These are phyloP conservation scores for Metschnikowia bowlesiae DNA, from an alignment of 805 yeast species.

Conservation along the genomic window DNA sequence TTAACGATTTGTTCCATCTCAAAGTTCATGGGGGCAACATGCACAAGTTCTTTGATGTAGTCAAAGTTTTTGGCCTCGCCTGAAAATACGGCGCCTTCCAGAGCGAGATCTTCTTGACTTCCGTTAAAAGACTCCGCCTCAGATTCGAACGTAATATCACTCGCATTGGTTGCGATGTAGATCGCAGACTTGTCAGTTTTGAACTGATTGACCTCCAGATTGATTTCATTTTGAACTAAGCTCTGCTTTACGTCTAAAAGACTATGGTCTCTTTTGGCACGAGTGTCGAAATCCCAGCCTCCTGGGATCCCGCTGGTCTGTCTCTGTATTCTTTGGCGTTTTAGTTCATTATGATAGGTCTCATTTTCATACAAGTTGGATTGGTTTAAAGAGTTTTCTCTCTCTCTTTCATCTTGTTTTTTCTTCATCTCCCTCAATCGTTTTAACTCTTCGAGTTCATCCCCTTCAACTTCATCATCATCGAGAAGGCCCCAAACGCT, in stretches of 20 bases:
- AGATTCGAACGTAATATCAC: conserved; percentile 30
- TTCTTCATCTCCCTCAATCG: conserved; percentile 36
- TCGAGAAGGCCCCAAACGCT: conserved; percentile 90
- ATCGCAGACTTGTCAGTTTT: conserved; percentile 20
- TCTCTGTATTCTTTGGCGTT: conserved; percentile 28
- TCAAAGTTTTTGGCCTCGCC: conserved; percentile 21
- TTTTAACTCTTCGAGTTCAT: conserved; percentile 12
- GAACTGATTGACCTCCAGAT: conserved; percentile 20
- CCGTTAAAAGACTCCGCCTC: conserved; percentile 16
- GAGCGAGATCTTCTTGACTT: conserved; percentile 11
- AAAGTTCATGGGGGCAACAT: conserved; percentile 26
- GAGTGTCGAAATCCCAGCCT: conserved; percentile 25
- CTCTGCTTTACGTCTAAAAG: conserved; percentile 28
- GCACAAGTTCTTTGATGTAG: conserved; percentile 33
- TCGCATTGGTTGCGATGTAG: conserved; percentile 24
- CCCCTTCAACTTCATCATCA: conserved; percentile 46
- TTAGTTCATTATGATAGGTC: conserved; percentile 28
- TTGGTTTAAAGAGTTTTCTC: conserved; percentile 31
- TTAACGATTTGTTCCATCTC: conserved; percentile 41
- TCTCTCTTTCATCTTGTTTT: conserved; percentile 39
- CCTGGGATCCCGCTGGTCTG: conserved; percentile 36
- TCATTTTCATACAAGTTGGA: conserved; percentile 29
- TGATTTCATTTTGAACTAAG: conserved; percentile 30
- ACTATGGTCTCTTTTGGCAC: conserved; percentile 10
- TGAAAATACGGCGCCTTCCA: conserved; percentile 12